Percentiles rank a stretch among this genome's conserved stretches.
These are phyloP conservation scores for Cytospora paraplurivora DNA, from an alignment of 2,329 filamentous ascomycete species.

Conservation along the genomic window DNA sequence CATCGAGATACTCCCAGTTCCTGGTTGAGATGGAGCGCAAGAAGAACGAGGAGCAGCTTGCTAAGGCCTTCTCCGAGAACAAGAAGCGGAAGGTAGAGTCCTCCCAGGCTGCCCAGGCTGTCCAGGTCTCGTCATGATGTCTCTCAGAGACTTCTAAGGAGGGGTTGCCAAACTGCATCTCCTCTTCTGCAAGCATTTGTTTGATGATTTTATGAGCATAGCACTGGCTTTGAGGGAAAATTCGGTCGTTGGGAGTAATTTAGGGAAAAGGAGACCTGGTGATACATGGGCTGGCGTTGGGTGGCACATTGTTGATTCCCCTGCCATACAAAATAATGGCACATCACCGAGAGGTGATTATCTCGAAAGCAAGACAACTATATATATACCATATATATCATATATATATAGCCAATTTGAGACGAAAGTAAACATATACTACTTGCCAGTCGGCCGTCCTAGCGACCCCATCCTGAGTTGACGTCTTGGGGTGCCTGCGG, in stretches of 20 bases:
- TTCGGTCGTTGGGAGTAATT: conserved; percentile 6
- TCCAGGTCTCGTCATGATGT: conserved; percentile 26
- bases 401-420: conserved; percentile 14
- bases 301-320: conserved; percentile 27
- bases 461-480: conserved; percentile 4
- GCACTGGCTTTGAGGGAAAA: conserved; percentile 16
- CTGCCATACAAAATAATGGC: conserved; percentile 19
- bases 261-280: background rate
- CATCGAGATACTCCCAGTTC: conserved; percentile 88
- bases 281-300: conserved; percentile 24
- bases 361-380: background rate
- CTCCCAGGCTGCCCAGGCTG: conserved; percentile 13
- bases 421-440: conserved; percentile 19
- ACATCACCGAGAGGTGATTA: too few species aligned
- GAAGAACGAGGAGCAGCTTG: conserved; percentile 29
- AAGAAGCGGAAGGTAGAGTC: conserved; percentile 26
- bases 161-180: too few species aligned
- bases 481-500: background rate
- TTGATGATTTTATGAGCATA: conserved; percentile 28
- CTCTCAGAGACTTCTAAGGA: background rate
- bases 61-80: conserved; percentile 28
- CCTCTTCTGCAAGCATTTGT: conserved; percentile 1
- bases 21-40: conserved; percentile 68
- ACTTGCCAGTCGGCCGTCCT: conserved; percentile 19
- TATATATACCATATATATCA: conserved; percentile 13